Percentiles rank a stretch among this genome's conserved stretches.
These are phyloP conservation scores for Phytophthora syringae DNA, from an alignment of 352 stramenopile species.

Conservation along the genomic window DNA sequence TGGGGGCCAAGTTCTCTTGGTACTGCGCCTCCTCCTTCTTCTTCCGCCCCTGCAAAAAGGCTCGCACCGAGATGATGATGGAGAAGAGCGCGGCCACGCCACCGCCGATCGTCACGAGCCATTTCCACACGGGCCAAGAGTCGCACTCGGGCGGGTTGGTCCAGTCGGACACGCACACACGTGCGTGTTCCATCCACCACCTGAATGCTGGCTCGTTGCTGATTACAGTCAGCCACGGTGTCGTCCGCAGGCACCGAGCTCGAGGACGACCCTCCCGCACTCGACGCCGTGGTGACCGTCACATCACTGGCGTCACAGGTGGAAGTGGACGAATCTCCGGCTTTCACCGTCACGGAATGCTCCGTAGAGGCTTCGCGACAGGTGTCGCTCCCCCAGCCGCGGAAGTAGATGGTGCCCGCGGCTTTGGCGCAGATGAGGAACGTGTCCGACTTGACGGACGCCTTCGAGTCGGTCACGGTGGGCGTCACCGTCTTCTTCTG, in stretches of 20 bases:
- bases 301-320: constrained; percentile 24
- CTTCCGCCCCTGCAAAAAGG: constrained; percentile 50
- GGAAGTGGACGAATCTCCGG: constrained; percentile 28
- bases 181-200: constrained; percentile 31
- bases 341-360: constrained; percentile 45
- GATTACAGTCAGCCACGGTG: constrained; percentile 49
- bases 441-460: constrained; percentile 41
- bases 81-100: constrained; percentile 66
- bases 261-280: constrained; percentile 7
- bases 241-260: constrained; percentile 19
- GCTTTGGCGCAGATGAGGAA: constrained; percentile 70
- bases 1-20: constrained; percentile 18
- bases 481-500: constrained; percentile 77
- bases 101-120: constrained; percentile 60
- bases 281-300: background rate
- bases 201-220: constrained; percentile 49
- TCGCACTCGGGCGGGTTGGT: constrained; percentile 53
- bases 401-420: constrained; percentile 63
- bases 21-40: constrained; percentile 35
- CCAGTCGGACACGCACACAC: constrained; percentile 62
- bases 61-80: constrained; percentile 59
- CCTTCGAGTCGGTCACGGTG: constrained; percentile 43
- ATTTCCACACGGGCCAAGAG: constrained; percentile 61
- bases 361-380: constrained; percentile 53
- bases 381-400: constrained; percentile 55